phyloP scores from a whole-genome alignment of 352 stramenopile genomes.

The Globisporangium heterothallicum region DNA sequence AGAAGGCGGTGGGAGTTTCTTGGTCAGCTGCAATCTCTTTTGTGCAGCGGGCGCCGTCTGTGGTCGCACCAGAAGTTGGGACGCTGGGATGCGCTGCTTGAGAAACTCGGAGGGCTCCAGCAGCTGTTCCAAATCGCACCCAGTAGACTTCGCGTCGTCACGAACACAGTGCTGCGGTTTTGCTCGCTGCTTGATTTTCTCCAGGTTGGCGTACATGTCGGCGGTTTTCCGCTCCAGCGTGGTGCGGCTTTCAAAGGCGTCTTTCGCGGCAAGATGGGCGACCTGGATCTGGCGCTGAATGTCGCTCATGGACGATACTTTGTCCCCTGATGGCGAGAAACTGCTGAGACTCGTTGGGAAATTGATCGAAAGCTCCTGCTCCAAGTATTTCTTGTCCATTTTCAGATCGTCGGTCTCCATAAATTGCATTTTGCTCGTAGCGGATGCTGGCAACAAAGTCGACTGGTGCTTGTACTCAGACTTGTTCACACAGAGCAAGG shows the following conservation, averaged over 20 bases:
- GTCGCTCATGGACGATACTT: conserved; percentile 19
- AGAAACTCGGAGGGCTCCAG: conserved; percentile 48
- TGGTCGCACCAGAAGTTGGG: conserved; percentile 26
- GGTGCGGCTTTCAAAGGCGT: conserved; percentile 28
- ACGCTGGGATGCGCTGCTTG: conserved; percentile 34
- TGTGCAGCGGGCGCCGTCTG: conserved; percentile 33
- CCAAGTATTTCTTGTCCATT: conserved; percentile 58
- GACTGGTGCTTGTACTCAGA: conserved; percentile 21
- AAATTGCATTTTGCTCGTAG: conserved; percentile 20
- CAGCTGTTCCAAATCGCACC: too few species aligned
- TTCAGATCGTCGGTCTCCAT: conserved; percentile 35
- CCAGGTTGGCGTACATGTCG: conserved; percentile 56
- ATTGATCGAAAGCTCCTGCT: conserved; percentile 45
- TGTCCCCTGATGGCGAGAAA: not conserved
- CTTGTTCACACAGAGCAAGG: conserved; percentile 29
- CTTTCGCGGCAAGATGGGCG: conserved; percentile 33
- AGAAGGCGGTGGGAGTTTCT: not conserved
- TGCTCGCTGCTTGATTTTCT: conserved; percentile 12
- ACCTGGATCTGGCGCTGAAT: conserved; percentile 38
- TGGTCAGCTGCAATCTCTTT: conserved; percentile 2
- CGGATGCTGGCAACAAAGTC: not conserved
- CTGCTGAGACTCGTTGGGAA: conserved; percentile 20
- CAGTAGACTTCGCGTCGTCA: too few species aligned
- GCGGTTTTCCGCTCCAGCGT: conserved; percentile 39
- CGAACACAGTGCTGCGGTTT: too few species aligned